These are phyloP conservation scores for Eutrema heterophyllum DNA, from an alignment of 345 rosid species.

Conservation along the genomic window DNA sequence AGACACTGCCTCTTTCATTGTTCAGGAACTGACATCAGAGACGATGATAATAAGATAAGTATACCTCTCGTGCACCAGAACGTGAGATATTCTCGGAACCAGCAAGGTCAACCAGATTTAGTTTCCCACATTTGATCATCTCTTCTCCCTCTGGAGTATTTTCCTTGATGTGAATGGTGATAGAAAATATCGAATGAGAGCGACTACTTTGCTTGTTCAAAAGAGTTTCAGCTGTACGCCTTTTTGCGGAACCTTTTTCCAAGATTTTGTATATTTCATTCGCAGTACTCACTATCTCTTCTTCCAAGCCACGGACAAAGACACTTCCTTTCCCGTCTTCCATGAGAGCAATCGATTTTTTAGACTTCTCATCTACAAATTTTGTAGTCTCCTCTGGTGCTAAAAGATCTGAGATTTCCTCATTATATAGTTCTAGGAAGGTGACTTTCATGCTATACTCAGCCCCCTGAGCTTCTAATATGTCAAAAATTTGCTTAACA, in stretches of 20 bases:
- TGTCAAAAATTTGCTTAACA: conserved; percentile 83
- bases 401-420: conserved; percentile 95
- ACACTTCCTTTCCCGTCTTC: conserved; percentile 99
- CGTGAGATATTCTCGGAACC: conserved; percentile 99
- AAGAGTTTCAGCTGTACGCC: conserved; percentile 99
- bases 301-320: conserved; percentile 93
- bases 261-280: conserved; percentile 93
- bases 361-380: conserved; percentile 82
- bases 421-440: conserved; percentile 88
- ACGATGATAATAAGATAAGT: background rate
- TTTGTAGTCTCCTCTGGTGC: conserved; percentile 80
- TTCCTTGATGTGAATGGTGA: conserved; percentile 95
- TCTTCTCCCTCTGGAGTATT: conserved; percentile 98
- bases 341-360: conserved; percentile 95
- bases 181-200: conserved; percentile 93
- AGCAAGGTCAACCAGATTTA: conserved; percentile 98
- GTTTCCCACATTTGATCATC: conserved; percentile 96
- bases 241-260: conserved; percentile 94
- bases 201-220: conserved; percentile 99
- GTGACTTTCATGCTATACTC: conserved; percentile 99
- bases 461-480: conserved; percentile 82
- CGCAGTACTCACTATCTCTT: conserved; percentile 92
- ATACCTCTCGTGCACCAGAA: conserved; percentile 97
- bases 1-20: background rate
- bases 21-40: background rate